Percentiles rank a stretch among this genome's conserved stretches.
Evolutionary conservation across 345 rosid species (phyloP).

Genomic region (Brassica juncea): DNA sequence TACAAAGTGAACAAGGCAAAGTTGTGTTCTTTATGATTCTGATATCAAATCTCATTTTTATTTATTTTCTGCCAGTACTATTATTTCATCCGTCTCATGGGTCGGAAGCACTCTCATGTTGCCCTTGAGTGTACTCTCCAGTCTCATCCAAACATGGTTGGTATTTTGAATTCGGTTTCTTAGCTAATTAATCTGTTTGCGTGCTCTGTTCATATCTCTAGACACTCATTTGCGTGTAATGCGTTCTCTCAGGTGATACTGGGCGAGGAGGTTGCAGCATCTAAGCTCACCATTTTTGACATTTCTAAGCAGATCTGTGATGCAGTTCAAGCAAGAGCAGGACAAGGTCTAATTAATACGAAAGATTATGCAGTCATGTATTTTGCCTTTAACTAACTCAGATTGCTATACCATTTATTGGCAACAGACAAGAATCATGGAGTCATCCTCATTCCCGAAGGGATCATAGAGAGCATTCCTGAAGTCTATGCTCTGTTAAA

Average conservation of each 20-base stretch:
- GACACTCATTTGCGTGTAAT: constrained; percentile 19
- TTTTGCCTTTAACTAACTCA: constrained; percentile 16
- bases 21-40: constrained; percentile 15
- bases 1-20: background rate
- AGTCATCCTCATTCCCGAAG: constrained; percentile 96
- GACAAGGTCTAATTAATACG: constrained; percentile 54
- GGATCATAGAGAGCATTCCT: constrained; percentile 95
- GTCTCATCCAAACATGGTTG: constrained; percentile 97
- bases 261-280: constrained; percentile 98
- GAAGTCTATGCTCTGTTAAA: constrained; percentile 90
- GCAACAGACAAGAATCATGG: constrained; percentile 86
- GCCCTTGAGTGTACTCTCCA: constrained; percentile 98
- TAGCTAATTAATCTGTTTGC: background rate
- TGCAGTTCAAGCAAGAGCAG: constrained; percentile 95
- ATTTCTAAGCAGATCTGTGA: constrained; percentile 87
- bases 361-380: constrained; percentile 16
- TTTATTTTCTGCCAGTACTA: constrained; percentile 60
- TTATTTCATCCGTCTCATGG: constrained; percentile 98
- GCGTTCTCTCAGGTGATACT: constrained; percentile 66
- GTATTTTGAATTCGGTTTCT: constrained; percentile 28
- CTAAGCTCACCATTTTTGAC: constrained; percentile 96
- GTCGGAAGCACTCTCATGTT: constrained; percentile 93
- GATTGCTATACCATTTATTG: constrained; percentile 29
- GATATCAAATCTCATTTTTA: background rate
- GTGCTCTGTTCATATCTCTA: constrained; percentile 1